Conservation (phyloP, 2,329 filamentous ascomycete species). For the Pestalotiopsis sp. region DNA sequence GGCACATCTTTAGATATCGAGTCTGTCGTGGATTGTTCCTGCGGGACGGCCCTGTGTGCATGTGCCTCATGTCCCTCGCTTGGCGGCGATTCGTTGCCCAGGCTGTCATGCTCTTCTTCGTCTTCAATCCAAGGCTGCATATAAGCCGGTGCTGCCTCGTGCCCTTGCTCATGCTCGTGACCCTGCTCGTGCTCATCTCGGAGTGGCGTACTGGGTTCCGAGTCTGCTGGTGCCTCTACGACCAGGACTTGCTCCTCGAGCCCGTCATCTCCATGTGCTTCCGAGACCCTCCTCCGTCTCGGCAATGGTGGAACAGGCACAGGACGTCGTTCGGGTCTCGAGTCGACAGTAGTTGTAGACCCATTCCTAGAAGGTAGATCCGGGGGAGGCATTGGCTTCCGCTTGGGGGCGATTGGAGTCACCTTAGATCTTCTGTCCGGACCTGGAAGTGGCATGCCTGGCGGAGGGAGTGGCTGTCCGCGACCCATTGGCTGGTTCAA, state of each 20-base stretch:
- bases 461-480: slow-evolving; percentile 33
- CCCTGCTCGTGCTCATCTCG: slow-evolving; percentile 13
- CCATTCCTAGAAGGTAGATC: slow-evolving; percentile 22
- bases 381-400: slow-evolving; percentile 27
- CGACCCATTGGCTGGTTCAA: slow-evolving; percentile 36
- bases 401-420: slow-evolving; percentile 27
- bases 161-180: not conserved
- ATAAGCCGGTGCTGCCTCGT: slow-evolving; percentile 19
- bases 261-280: slow-evolving; percentile 24
- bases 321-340: slow-evolving; percentile 26
- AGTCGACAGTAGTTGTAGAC: slow-evolving; percentile 21
- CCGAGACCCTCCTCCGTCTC: slow-evolving; percentile 30
- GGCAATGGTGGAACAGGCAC: slow-evolving; percentile 30
- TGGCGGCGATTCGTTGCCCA: slow-evolving; percentile 12
- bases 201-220: slow-evolving; percentile 30
- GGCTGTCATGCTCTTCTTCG: slow-evolving; percentile 22
- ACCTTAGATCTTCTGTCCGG: slow-evolving; percentile 27
- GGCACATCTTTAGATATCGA: not conserved
- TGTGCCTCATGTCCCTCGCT: not conserved
- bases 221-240: slow-evolving; percentile 31
- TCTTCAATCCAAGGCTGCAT: slow-evolving; percentile 31
- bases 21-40: not conserved
- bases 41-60: not conserved
- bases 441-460: slow-evolving; percentile 31
- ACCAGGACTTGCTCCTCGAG: slow-evolving; percentile 31